Percentiles rank a stretch among this genome's conserved stretches.
Conservation (phyloP, 495 filamentous ascomycete species). For the Hypoxylon trugodes region DNA sequence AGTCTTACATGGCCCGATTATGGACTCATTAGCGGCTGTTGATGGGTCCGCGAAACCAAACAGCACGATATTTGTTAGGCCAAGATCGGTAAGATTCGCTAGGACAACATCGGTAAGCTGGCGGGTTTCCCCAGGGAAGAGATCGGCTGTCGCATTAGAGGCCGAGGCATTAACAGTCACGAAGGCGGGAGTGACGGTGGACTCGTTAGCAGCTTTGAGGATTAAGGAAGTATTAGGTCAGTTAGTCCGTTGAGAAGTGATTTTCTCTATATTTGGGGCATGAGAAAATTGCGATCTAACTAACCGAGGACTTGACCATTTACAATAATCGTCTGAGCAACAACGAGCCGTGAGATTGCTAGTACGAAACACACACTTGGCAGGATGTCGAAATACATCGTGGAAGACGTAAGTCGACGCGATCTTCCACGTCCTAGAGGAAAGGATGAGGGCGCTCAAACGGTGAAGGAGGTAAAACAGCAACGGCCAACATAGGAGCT, state of each 20-base stretch:
- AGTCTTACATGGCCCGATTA: conserved; percentile 49
- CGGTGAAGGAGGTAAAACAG: neutral
- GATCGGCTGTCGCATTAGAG: conserved; percentile 41
- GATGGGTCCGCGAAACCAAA: conserved; percentile 42
- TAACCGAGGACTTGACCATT: conserved; percentile 40
- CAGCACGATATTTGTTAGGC: conserved; percentile 41
- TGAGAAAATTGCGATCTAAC: conserved; percentile 27
- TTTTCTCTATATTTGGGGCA: neutral
- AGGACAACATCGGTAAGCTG: conserved; percentile 55
- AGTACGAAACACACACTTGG: conserved; percentile 23
- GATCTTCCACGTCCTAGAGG: neutral
- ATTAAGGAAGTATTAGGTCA: conserved; percentile 23
- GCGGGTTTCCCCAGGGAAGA: conserved; percentile 53
- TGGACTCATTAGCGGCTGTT: conserved; percentile 27
- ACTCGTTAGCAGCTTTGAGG: conserved; percentile 37
- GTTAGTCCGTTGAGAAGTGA: conserved; percentile 28
- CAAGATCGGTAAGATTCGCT: conserved; percentile 44
- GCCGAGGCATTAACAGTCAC: conserved; percentile 37
- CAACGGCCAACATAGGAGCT: conserved; percentile 1
- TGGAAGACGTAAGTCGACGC: neutral
- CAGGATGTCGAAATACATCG: conserved; percentile 30
- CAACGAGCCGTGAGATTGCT: conserved; percentile 11
- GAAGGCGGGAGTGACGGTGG: conserved; percentile 38
- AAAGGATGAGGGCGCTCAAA: neutral
- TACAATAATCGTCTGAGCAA: conserved; percentile 41